phyloP scores from a whole-genome alignment of 306 rosid species.

The Lathyrus aphaca region DNA sequence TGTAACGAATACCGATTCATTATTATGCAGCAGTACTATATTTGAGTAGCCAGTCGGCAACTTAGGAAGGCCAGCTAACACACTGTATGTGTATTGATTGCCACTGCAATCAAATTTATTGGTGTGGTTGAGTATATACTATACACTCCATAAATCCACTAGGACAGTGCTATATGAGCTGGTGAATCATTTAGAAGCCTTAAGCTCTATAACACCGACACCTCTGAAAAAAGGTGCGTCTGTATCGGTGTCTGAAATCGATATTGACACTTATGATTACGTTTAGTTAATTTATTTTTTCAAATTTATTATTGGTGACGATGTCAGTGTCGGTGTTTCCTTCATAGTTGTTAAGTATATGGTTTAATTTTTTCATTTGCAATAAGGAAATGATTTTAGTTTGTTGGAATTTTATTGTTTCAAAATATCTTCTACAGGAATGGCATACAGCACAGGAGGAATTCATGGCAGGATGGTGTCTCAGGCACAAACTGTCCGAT shows the following conservation, averaged over 20 bases:
- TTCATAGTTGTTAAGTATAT: not conserved
- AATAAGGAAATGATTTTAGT: not conserved
- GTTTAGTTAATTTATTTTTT: too few relatives aligned
- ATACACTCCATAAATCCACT: constrained; percentile 8
- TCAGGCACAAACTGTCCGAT: constrained; percentile 54
- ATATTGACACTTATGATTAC: too few relatives aligned
- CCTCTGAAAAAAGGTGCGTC: too few relatives aligned
- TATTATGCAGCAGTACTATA: not conserved
- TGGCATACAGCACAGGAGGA: constrained; percentile 91
- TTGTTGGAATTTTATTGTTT: constrained; percentile 21
- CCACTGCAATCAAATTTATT: constrained; percentile 19
- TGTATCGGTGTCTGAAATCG: too few relatives aligned
- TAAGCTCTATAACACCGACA: too few relatives aligned
- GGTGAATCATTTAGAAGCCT: not conserved
- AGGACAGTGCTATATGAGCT: not conserved
- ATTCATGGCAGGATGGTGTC: constrained; percentile 76
- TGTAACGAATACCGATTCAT: constrained; percentile 20
- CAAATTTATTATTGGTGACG: too few relatives aligned
- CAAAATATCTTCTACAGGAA: constrained; percentile 56
- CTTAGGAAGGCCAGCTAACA: constrained; percentile 31
- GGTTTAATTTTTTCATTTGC: not conserved
- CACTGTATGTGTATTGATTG: constrained; percentile 9
- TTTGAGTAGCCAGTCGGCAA: not conserved
- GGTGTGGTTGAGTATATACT: constrained; percentile 18
- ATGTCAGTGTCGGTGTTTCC: too few relatives aligned